Evolutionary conservation across 2,329 filamentous ascomycete genomes (phyloP), one percentile per base, ranked within the genome.

Genomic region (Lasiodiplodia theobromae): DNA sequence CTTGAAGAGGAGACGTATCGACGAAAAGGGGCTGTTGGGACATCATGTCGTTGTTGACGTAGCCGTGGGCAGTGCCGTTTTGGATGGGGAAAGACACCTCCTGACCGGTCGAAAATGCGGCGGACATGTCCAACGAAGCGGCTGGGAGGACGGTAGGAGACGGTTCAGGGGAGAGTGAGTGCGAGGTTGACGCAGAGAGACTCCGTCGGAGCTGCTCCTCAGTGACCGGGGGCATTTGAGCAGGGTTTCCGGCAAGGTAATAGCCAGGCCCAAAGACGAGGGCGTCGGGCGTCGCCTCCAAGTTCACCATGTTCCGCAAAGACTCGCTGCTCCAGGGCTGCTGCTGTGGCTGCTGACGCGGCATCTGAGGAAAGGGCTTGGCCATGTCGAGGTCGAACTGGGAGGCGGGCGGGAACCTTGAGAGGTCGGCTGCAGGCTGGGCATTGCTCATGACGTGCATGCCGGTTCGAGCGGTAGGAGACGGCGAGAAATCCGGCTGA

Each of bases 201-300:
- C 65, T 67, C 10, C 65, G 54, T 11, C 65, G 65, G 44, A 67
- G 65, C 54, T 67, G 53, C 16, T 67, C 65, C 54, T 67, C 53
- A 18, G 65, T 60, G 31, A 67, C 65, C 12, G 53, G 40, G 18
- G 53, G 53, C 14, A 64, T 28, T 16, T 52, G 60, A n/a, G 44
- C 4, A 18, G 28, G 38, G 23, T 60, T 34, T 28, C 54, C 53
- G 40, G 65, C n/a, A 12, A 60, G 54, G 58, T 64, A 64, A 11
- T 64, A 67, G 40, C 23, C 37, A 44, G 65, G 54, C 31, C 44
- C 65, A 40, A 67, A 67, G 40, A 58, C 44, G 8, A 67, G 56
- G 65, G 34, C 65, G 28, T 60, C 65, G 34, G 65, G 25, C 54
- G 58, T 58, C 44, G 54, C 65, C n/a, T 67, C 65, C 65, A 54